phyloP scores from a whole-genome alignment of 805 yeast species.

The Monosporozyma yasuniensis region DNA sequence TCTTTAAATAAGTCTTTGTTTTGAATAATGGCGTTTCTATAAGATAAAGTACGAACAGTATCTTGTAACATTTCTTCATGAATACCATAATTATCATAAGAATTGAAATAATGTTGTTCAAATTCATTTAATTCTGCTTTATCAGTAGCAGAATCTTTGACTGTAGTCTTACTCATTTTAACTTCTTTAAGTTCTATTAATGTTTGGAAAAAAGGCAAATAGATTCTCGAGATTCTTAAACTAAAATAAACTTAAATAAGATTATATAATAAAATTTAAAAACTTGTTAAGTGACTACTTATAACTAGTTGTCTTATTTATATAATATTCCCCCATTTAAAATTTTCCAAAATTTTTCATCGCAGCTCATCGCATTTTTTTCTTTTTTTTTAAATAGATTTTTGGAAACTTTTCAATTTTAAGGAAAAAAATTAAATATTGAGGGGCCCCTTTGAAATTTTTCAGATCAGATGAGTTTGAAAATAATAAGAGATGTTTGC shows the following conservation, averaged over 20 bases:
- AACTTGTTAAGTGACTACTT: too few relatives aligned
- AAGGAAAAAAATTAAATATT: neutral
- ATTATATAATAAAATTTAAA: too few relatives aligned
- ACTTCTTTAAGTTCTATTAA: neutral
- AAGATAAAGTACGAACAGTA: conserved; percentile 81
- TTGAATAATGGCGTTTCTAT: conserved; percentile 85
- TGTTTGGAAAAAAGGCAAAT: neutral
- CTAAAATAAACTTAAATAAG: too few relatives aligned
- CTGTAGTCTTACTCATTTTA: conserved; percentile 21
- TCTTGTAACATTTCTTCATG: conserved; percentile 99
- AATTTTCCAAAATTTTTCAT: conserved; percentile 1
- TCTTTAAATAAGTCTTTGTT: conserved; percentile 85
- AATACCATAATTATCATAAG: conserved; percentile 94
- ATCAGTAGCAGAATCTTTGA: conserved; percentile 52
- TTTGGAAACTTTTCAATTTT: neutral
- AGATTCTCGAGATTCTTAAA: neutral
- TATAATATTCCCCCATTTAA: neutral
- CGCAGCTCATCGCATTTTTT: neutral
- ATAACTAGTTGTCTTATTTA: neutral
- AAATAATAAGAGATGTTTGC: too few relatives aligned
- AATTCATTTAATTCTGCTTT: conserved; percentile 52
- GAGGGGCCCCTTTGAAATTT: neutral
- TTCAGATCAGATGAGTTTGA: neutral
- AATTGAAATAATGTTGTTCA: conserved; percentile 90
- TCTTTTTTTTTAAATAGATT: neutral